phyloP scores from a whole-genome alignment of 345 rosid species.

The Linum lewisii region DNA sequence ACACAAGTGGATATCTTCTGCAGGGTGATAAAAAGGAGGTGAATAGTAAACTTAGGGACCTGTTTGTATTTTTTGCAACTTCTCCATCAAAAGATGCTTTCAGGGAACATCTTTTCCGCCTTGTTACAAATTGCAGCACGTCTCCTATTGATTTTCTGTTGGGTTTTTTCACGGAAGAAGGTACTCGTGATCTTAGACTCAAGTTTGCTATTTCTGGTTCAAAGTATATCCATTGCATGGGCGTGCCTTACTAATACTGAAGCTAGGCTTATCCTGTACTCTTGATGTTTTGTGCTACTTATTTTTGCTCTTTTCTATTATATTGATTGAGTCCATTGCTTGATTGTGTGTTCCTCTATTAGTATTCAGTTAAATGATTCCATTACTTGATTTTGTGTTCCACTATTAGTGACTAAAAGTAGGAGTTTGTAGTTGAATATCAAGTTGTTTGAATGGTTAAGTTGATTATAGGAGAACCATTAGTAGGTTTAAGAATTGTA shows the following conservation, averaged over 20 bases:
- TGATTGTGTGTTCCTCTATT: too few relatives aligned
- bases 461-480: too few relatives aligned
- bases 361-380: too few relatives aligned
- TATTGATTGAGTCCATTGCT: too few relatives aligned
- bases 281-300: too few relatives aligned
- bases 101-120: conserved; percentile 51
- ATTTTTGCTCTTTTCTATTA: too few relatives aligned
- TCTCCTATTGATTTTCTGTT: conserved; percentile 60
- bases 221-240: background rate
- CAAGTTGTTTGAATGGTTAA: too few relatives aligned
- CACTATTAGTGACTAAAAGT: too few relatives aligned
- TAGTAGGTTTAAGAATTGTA: too few relatives aligned
- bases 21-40: conserved; percentile 47
- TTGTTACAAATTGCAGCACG: conserved; percentile 46
- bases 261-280: too few relatives aligned
- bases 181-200: conserved; percentile 19
- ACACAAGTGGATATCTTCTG: background rate
- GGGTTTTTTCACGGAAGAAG: conserved; percentile 55
- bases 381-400: too few relatives aligned
- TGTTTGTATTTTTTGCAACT: conserved; percentile 58
- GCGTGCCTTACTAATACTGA: background rate
- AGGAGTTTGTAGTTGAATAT: too few relatives aligned
- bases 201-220: background rate
- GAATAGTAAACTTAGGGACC: conserved; percentile 29
- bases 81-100: conserved; percentile 43